Evolutionary conservation across 176 grass and related monocot genomes (phyloP).

Genomic region (Phyllostachys edulis): DNA sequence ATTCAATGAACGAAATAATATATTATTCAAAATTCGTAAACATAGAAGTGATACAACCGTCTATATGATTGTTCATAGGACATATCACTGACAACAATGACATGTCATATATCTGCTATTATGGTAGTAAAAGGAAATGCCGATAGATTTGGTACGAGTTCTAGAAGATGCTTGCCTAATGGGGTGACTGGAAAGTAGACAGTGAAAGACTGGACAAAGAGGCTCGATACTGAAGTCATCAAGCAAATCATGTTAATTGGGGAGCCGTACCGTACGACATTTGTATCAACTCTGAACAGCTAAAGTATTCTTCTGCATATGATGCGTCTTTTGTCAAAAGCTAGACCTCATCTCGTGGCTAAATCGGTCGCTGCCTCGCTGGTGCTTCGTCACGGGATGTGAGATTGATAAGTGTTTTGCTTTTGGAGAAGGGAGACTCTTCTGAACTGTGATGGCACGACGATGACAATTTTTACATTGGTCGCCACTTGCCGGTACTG

Average conservation of each 20-base stretch:
- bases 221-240: background rate
- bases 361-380: background rate
- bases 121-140: background rate
- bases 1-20: no score
- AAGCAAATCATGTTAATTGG: background rate
- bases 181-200: conserved; percentile 5
- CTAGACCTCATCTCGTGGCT: background rate
- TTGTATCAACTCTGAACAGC: background rate
- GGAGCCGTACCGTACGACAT: background rate
- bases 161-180: conserved; percentile 34
- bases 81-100: no score
- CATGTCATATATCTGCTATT: no score
- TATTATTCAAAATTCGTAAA: no score
- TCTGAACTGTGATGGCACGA: background rate
- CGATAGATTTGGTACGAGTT: background rate
- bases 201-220: background rate
- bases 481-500: no score
- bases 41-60: no score
- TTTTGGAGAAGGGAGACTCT: background rate
- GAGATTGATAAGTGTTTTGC: background rate
- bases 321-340: background rate
- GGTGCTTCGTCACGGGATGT: background rate
- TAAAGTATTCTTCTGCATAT: background rate
- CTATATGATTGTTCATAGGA: no score
- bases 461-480: background rate